Evolutionary conservation across 441 rosid genomes (phyloP).

Genomic region (Dalechampia spathulata): DNA sequence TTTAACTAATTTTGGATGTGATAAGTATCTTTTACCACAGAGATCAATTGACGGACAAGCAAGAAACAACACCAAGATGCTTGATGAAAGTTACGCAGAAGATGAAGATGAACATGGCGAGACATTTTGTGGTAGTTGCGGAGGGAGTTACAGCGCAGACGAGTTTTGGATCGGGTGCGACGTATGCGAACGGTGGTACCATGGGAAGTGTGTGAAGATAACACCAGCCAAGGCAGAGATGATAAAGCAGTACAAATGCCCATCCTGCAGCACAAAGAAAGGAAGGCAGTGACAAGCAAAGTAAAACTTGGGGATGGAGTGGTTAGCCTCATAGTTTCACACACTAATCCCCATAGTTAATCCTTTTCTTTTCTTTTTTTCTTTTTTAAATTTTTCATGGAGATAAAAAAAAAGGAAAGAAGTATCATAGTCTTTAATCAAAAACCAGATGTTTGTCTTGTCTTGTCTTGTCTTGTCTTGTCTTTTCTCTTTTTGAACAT

Average conservation of each 20-base stretch:
- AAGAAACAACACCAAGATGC: constrained; percentile 42
- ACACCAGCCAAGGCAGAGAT: constrained; percentile 78
- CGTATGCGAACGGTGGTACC: constrained; percentile 78
- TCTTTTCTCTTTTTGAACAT: no score
- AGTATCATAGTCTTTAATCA: background rate
- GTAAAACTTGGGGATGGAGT: background rate
- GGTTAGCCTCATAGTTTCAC: constrained; percentile 2
- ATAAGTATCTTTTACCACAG: constrained; percentile 22
- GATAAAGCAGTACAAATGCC: constrained; percentile 84
- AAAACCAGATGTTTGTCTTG: background rate
- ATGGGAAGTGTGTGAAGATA: constrained; percentile 77
- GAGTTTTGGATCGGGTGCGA: constrained; percentile 89
- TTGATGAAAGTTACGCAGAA: constrained; percentile 49
- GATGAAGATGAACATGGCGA: constrained; percentile 79
- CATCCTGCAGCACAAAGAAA: constrained; percentile 64
- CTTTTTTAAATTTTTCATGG: no score
- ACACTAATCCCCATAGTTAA: constrained; percentile 9
- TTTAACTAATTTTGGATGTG: background rate
- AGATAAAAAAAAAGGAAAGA: background rate
- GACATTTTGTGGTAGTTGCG: constrained; percentile 72
- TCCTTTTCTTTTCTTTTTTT: background rate
- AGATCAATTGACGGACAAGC: constrained; percentile 63
- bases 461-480: no score
- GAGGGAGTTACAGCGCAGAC: constrained; percentile 53
- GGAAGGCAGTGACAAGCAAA: constrained; percentile 36